Conservation (phyloP, 1,284 basidiomycete species). For the Leccinum subspadiceum region DNA sequence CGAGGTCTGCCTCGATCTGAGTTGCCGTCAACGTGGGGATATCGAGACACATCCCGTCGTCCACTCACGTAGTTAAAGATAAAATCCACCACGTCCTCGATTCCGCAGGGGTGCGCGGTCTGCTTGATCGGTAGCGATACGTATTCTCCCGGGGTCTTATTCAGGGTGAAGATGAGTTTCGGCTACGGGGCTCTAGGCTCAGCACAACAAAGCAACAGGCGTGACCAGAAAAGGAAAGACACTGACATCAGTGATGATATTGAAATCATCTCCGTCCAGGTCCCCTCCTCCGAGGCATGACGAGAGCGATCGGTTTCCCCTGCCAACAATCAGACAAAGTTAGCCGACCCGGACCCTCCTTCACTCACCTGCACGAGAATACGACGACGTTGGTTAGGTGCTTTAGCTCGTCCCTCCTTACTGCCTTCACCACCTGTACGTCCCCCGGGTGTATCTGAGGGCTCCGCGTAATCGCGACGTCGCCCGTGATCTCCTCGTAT, state of each 20-base stretch:
- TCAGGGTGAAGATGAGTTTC: conserved; percentile 25
- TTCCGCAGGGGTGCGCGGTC: conserved; percentile 37
- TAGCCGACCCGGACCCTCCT: conserved; percentile 5
- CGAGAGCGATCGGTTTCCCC: conserved; percentile 41
- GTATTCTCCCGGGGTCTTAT: conserved; percentile 38
- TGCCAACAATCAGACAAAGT: conserved; percentile 13
- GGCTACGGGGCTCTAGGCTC: conserved; percentile 22
- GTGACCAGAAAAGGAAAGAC: conserved; percentile 2
- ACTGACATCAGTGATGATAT: conserved; percentile 40
- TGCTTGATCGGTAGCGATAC: conserved; percentile 33
- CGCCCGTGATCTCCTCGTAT: conserved; percentile 36
- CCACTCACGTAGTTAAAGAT: conserved; percentile 45
- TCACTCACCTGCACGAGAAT: conserved; percentile 36
- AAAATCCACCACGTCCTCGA: conserved; percentile 50
- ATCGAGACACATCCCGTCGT: background rate
- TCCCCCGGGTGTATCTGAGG: conserved; percentile 54
- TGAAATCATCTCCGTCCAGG: conserved; percentile 46
- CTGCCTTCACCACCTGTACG: conserved; percentile 43
- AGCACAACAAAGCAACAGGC: conserved; percentile 7
- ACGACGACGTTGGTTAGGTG: conserved; percentile 41
- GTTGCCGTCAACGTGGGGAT: conserved; percentile 4
- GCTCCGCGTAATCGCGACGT: conserved; percentile 46
- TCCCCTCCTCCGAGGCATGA: conserved; percentile 48
- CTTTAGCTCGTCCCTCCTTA: conserved; percentile 36
- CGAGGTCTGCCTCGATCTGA: conserved; percentile 55